A percentile compares a stretch with the other conserved stretches of the same genome.
Conservation (phyloP, 2,329 filamentous ascomycete genomes). For the Phoma sp. region DNA sequence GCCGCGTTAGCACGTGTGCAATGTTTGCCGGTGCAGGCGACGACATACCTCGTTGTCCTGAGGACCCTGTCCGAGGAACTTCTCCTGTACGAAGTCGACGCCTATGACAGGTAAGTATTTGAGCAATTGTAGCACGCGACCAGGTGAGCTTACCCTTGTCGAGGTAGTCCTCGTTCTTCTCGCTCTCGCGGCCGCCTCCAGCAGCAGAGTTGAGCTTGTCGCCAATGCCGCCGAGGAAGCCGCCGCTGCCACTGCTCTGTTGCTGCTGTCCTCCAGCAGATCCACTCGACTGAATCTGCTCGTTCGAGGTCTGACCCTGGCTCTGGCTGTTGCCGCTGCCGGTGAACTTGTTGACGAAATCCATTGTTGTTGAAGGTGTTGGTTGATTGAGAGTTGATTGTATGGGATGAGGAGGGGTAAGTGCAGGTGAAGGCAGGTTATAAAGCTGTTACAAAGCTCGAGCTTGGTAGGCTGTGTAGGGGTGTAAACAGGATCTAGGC, state of each 20-base stretch:
- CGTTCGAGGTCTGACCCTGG: conserved; percentile 29
- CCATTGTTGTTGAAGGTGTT: conserved; percentile 45
- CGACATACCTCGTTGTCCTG: conserved; percentile 61
- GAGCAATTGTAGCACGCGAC: not conserved
- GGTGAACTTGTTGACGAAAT: conserved; percentile 56
- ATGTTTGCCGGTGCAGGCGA: not conserved
- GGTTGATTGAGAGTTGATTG: conserved; percentile 12
- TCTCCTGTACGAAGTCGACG: conserved; percentile 79
- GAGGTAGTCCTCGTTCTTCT: conserved; percentile 82
- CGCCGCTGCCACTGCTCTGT: conserved; percentile 38
- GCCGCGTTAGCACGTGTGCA: conserved; percentile 17
- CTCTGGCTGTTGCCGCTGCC: conserved; percentile 48
- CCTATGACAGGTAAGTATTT: conserved; percentile 54
- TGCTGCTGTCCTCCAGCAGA: conserved; percentile 11
- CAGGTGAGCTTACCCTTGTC: conserved; percentile 70
- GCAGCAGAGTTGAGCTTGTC: conserved; percentile 75
- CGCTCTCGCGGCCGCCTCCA: conserved; percentile 74
- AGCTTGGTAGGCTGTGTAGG: conserved; percentile 18
- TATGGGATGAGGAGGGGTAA: conserved; percentile 2
- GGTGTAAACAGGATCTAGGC: conserved; percentile 16
- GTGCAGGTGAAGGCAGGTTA: conserved; percentile 8
- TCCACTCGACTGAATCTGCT: conserved; percentile 36
- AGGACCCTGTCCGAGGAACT: conserved; percentile 71
- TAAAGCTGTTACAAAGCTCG: conserved; percentile 9
- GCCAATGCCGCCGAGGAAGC: conserved; percentile 65